These are phyloP conservation scores for Porcisia hertigi DNA, from an alignment of 208 protist genomes.

Conservation along the genomic window DNA sequence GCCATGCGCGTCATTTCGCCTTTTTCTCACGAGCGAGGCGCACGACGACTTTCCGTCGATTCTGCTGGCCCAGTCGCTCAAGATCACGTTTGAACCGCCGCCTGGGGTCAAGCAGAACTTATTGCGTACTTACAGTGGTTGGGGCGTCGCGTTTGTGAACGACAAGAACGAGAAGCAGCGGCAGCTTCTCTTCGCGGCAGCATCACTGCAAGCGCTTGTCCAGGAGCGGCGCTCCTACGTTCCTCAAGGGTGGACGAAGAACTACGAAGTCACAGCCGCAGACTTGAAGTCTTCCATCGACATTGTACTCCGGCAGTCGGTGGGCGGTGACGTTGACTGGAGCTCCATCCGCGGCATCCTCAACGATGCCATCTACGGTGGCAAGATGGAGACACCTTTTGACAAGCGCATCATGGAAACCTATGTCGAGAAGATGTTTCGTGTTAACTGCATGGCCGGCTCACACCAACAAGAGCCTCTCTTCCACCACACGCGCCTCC, in stretches of 20 bases:
- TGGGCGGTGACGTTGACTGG: slow-evolving; percentile 81
- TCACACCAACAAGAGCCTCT: slow-evolving; percentile 61
- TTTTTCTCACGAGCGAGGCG: slow-evolving; percentile 96
- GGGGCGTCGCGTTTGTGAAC: slow-evolving; percentile 63
- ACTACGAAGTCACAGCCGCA: slow-evolving; percentile 96
- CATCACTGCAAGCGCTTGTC: slow-evolving; percentile 96
- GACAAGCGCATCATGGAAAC: slow-evolving; percentile 92
- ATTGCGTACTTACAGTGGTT: slow-evolving; percentile 92
- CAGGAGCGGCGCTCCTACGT: slow-evolving; percentile 97
- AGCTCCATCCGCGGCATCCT: slow-evolving; percentile 93
- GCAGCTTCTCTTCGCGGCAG: slow-evolving; percentile 94
- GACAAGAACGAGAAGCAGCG: slow-evolving; percentile 60
- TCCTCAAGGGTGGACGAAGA: slow-evolving; percentile 97
- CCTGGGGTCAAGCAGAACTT: slow-evolving; percentile 96
- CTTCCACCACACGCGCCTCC: slow-evolving; percentile 65
- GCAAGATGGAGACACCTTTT: slow-evolving; percentile 95
- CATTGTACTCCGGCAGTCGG: slow-evolving; percentile 85
- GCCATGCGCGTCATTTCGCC: slow-evolving; percentile 88
- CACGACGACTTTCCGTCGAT: slow-evolving; percentile 95
- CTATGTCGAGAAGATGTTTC: slow-evolving; percentile 94
- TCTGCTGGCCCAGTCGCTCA: slow-evolving; percentile 94
- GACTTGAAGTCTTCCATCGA: slow-evolving; percentile 94
- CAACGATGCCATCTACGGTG: slow-evolving; percentile 96
- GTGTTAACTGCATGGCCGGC: slow-evolving; percentile 53
- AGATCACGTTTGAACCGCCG: slow-evolving; percentile 96